Percentiles rank a stretch among this genome's conserved stretches.
phyloP scores from a whole-genome alignment of 1,284 basidiomycete species.

The Peniophora sp. region DNA sequence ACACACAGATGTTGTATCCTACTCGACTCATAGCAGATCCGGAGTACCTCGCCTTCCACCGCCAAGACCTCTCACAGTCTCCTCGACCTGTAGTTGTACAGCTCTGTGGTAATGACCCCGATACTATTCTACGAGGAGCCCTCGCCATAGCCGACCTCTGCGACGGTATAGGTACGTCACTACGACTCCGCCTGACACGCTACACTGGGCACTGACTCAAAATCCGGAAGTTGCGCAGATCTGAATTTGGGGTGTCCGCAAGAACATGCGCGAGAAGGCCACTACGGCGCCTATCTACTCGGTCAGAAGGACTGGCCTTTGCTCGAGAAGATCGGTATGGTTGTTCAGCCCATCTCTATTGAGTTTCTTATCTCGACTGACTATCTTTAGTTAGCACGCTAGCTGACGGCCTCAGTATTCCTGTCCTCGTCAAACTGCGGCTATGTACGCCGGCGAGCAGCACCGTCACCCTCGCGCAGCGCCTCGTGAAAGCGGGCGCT shows the following conservation, averaged over 20 bases:
- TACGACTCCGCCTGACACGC: slow-evolving; percentile 8
- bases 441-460: slow-evolving; percentile 34
- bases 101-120: slow-evolving; percentile 60
- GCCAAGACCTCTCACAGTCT: slow-evolving; percentile 36
- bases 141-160: slow-evolving; percentile 47
- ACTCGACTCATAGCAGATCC: slow-evolving; percentile 48
- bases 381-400: slow-evolving; percentile 45
- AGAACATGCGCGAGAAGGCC: slow-evolving; percentile 54
- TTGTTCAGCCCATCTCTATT: neutral
- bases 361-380: neutral
- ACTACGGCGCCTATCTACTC: slow-evolving; percentile 69
- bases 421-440: slow-evolving; percentile 53
- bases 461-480: slow-evolving; percentile 48
- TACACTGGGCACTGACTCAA: neutral
- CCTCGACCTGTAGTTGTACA: slow-evolving; percentile 57
- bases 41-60: slow-evolving; percentile 53
- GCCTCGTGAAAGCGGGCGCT: slow-evolving; percentile 53
- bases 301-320: slow-evolving; percentile 63
- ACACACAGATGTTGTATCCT: slow-evolving; percentile 67
- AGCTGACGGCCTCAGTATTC: slow-evolving; percentile 48
- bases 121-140: slow-evolving; percentile 49
- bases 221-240: slow-evolving; percentile 25
- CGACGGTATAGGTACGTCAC: slow-evolving; percentile 53
- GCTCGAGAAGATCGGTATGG: slow-evolving; percentile 49
- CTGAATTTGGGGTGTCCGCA: slow-evolving; percentile 67